Evolutionary conservation across 2,329 filamentous ascomycete species (phyloP).

Genomic region (Epichloe sibirici): DNA sequence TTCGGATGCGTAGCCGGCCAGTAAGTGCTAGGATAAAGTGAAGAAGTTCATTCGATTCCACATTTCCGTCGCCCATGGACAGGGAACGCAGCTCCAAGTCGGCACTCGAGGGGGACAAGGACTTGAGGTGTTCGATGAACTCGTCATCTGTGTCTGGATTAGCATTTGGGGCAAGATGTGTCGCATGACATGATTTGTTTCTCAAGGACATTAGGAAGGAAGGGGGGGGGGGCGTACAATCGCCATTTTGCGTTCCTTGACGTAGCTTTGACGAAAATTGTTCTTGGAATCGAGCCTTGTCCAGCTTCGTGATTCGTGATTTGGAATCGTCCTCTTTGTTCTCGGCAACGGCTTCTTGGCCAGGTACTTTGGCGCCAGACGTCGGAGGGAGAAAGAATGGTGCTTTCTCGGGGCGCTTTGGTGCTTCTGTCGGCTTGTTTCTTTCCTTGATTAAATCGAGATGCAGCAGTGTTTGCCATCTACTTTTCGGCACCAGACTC

Average conservation of each 20-base stretch:
- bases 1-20: conserved; percentile 49
- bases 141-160: conserved; percentile 35
- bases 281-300: conserved; percentile 44
- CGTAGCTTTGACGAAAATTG: conserved; percentile 46
- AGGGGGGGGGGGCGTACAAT: conserved; percentile 38
- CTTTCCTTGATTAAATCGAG: conserved; percentile 85
- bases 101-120: conserved; percentile 69
- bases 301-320: conserved; percentile 59
- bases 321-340: conserved; percentile 31
- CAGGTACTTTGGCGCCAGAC: conserved; percentile 30
- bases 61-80: conserved; percentile 30
- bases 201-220: no score
- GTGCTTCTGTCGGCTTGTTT: conserved; percentile 86
- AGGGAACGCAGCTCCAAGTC: conserved; percentile 87
- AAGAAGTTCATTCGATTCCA: conserved; percentile 55
- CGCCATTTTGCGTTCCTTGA: conserved; percentile 37
- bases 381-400: conserved; percentile 85
- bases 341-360: conserved; percentile 18
- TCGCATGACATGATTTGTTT: neutral
- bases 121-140: conserved; percentile 69
- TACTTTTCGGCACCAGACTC: conserved; percentile 75
- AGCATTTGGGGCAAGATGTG: conserved; percentile 6
- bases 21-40: conserved; percentile 77
- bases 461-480: conserved; percentile 90
- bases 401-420: conserved; percentile 84